phyloP scores from a whole-genome alignment of 73 alveolate genomes.

The Blepharisma stoltei region DNA sequence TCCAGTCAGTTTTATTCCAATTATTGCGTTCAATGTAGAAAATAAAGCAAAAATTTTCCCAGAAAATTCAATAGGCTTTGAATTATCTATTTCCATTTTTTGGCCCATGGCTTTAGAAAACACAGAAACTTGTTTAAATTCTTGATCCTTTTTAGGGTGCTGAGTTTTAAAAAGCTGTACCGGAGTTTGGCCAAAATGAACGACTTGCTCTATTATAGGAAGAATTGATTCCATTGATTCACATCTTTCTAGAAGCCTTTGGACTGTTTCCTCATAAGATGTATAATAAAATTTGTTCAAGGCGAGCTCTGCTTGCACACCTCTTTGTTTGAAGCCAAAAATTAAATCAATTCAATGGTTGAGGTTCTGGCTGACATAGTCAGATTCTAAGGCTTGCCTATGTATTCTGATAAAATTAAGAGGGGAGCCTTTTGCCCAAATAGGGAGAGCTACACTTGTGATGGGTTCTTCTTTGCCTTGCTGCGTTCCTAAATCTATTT shows the following conservation, averaged over 20 bases:
- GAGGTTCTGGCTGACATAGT: slow-evolving; percentile 65
- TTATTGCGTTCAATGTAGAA: background rate
- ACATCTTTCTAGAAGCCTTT: background rate
- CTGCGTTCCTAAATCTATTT: slow-evolving; percentile 61
- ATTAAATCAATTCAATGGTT: slow-evolving; percentile 85
- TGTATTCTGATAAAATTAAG: slow-evolving; percentile 79
- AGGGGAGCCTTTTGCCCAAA: slow-evolving; percentile 86
- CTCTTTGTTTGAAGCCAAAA: slow-evolving; percentile 80
- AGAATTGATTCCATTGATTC: slow-evolving; percentile 42
- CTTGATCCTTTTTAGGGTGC: slow-evolving; percentile 79
- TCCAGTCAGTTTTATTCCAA: background rate
- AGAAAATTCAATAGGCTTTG: background rate
- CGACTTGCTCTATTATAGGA: slow-evolving; percentile 86
- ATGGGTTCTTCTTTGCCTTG: slow-evolving; percentile 59
- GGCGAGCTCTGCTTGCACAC: slow-evolving; percentile 73
- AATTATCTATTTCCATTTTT: background rate
- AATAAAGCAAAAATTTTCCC: background rate
- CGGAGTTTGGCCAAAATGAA: slow-evolving; percentile 97
- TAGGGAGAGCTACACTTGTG: slow-evolving; percentile 73
- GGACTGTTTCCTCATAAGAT: slow-evolving; percentile 54
- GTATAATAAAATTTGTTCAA: slow-evolving; percentile 76
- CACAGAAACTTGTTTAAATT: background rate
- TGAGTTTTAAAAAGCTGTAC: slow-evolving; percentile 74
- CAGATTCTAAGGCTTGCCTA: slow-evolving; percentile 83
- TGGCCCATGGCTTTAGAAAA: background rate